These are phyloP conservation scores for Calonectria leucothoes DNA, from an alignment of 2,329 filamentous ascomycete genomes.

Conservation along the genomic window DNA sequence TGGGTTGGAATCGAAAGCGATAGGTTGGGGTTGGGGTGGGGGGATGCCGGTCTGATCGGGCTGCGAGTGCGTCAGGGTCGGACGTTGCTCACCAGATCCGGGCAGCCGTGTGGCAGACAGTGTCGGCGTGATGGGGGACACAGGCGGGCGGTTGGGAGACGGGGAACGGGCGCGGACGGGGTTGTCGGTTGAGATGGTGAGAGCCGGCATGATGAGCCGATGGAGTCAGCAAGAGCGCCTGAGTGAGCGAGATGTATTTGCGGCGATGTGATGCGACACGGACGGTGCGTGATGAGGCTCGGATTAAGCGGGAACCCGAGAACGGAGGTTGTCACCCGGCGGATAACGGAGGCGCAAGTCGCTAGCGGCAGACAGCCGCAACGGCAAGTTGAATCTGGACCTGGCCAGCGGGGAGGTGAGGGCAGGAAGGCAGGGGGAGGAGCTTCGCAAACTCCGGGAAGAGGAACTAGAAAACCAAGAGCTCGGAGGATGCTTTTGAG, in stretches of 20 bases:
- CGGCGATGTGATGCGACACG: constrained; percentile 10
- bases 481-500: background rate
- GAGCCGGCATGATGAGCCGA: constrained; percentile 43
- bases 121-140: constrained; percentile 68
- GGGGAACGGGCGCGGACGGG: constrained; percentile 47
- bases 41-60: constrained; percentile 53
- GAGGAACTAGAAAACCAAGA: background rate
- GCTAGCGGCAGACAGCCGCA: constrained; percentile 1
- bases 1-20: constrained; percentile 75
- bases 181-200: constrained; percentile 46
- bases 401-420: background rate
- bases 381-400: background rate
- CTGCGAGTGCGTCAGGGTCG: constrained; percentile 59
- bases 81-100: constrained; percentile 31
- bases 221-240: background rate
- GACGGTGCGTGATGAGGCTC: constrained; percentile 19
- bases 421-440: background rate
- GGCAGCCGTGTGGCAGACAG: constrained; percentile 51
- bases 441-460: background rate
- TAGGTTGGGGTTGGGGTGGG: constrained; percentile 62
- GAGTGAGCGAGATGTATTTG: background rate
- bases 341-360: constrained; percentile 3
- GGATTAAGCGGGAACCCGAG: constrained; percentile 23
- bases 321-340: constrained; percentile 24
- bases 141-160: constrained; percentile 61